These are phyloP conservation scores for Penicillium maclennaniae DNA, from an alignment of 495 filamentous ascomycete genomes.

Conservation along the genomic window DNA sequence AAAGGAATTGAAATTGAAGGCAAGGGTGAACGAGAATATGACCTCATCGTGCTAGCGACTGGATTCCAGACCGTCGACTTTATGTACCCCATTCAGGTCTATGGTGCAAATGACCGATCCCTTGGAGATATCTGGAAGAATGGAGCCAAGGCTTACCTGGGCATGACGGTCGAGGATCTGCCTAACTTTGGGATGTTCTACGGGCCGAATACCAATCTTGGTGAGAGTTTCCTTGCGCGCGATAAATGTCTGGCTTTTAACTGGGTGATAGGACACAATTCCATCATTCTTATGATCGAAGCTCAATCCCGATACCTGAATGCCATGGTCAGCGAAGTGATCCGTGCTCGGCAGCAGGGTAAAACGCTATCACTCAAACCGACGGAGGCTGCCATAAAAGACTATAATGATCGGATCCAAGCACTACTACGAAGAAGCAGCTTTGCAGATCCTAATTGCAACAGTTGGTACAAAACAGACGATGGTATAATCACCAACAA, in stretches of 20 bases:
- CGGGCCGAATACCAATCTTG: conserved; percentile 56
- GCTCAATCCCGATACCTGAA: conserved; percentile 52
- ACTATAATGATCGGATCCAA: conserved; percentile 48
- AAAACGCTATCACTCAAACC: conserved; percentile 38
- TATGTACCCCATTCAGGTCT: conserved; percentile 50
- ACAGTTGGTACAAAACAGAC: conserved; percentile 54
- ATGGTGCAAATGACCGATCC: conserved; percentile 37
- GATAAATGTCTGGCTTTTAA: not conserved
- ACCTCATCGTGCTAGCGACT: conserved; percentile 52
- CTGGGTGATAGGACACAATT: conserved; percentile 40
- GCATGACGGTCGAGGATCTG: conserved; percentile 44
- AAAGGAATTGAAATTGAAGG: conserved; percentile 42
- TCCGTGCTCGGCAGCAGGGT: conserved; percentile 34
- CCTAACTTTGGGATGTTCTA: conserved; percentile 59
- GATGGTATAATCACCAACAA: conserved; percentile 54
- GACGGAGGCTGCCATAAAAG: conserved; percentile 27
- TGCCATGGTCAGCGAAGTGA: conserved; percentile 37
- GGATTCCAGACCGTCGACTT: conserved; percentile 55
- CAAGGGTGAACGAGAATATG: conserved; percentile 39
- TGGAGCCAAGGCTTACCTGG: conserved; percentile 44
- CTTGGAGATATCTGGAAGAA: conserved; percentile 48
- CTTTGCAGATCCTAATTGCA: conserved; percentile 53
- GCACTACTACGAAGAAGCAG: conserved; percentile 32
- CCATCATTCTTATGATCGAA: conserved; percentile 60
- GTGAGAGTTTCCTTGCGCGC: conserved; percentile 13